Evolutionary conservation across 108 stramenopile species (phyloP).

Genomic region (Fragilariopsis cylindrus): DNA sequence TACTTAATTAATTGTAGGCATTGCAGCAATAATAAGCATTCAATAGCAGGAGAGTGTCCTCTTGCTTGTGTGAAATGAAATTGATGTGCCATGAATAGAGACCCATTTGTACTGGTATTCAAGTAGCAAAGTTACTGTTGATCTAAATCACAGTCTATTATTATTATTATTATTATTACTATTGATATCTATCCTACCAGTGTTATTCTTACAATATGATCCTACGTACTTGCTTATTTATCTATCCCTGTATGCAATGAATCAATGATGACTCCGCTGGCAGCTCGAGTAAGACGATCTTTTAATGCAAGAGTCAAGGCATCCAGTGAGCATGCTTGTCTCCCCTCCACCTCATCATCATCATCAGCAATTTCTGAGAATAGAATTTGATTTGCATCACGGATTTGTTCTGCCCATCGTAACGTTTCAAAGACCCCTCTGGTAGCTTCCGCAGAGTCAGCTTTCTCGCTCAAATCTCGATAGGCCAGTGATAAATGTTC

Average conservation of each 20-base stretch:
- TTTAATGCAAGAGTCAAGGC: slow-evolving; percentile 77
- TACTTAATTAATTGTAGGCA: too few relatives aligned
- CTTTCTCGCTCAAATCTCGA: slow-evolving; percentile 67
- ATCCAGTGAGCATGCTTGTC: slow-evolving; percentile 27
- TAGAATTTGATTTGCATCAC: slow-evolving; percentile 58
- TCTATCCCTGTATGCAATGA: not conserved
- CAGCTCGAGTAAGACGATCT: slow-evolving; percentile 83
- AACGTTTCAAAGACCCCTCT: slow-evolving; percentile 76
- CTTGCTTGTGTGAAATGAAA: too few relatives aligned
- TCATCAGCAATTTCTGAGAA: slow-evolving; percentile 58
- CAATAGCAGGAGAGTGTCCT: too few relatives aligned
- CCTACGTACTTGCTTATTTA: not conserved
- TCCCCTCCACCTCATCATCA: not conserved
- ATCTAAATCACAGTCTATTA: too few relatives aligned
- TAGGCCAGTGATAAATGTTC: slow-evolving; percentile 64
- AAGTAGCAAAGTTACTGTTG: too few relatives aligned
- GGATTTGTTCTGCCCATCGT: slow-evolving; percentile 86
- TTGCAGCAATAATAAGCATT: too few relatives aligned
- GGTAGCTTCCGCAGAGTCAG: slow-evolving; percentile 67
- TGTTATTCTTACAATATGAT: not conserved
- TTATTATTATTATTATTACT: too few relatives aligned
- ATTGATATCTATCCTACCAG: not conserved
- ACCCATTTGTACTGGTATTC: too few relatives aligned
- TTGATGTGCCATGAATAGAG: too few relatives aligned
- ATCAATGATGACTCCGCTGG: slow-evolving; percentile 72